phyloP scores from a whole-genome alignment of 2,329 filamentous ascomycete species.

The Moelleriella libera region DNA sequence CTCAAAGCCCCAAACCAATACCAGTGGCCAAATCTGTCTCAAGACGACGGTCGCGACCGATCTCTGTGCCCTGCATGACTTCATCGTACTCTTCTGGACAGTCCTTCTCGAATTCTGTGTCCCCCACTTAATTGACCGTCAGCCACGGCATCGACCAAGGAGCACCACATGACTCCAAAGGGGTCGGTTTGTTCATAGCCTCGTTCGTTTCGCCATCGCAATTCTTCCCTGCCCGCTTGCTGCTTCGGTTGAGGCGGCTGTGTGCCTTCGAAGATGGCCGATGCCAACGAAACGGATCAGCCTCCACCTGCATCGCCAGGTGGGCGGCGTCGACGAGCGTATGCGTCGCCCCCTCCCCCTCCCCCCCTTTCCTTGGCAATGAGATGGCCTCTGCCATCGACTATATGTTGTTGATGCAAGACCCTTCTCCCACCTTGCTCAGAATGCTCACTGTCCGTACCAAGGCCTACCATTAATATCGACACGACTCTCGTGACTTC shows the following conservation, averaged over 20 bases:
- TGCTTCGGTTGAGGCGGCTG: constrained; percentile 7
- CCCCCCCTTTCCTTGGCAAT: background rate
- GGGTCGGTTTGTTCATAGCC: constrained; percentile 3
- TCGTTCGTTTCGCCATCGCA: background rate
- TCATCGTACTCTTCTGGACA: background rate
- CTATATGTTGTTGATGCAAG: background rate
- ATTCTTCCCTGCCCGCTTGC: constrained; percentile 2
- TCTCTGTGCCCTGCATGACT: background rate
- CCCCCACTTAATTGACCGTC: background rate
- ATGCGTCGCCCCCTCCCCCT: constrained; percentile 9
- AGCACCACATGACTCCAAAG: constrained; percentile 1
- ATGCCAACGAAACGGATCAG: constrained; percentile 8
- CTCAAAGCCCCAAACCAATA: too few species aligned
- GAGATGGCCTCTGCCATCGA: background rate
- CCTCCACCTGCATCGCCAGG: constrained; percentile 6
- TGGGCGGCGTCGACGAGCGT: constrained; percentile 21
- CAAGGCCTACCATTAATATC: constrained; percentile 39
- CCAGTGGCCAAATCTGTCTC: too few species aligned
- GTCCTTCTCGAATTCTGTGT: background rate
- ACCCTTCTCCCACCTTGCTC: background rate
- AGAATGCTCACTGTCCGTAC: background rate
- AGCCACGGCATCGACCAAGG: background rate
- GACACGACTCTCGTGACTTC: constrained; percentile 30
- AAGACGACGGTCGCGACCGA: background rate
- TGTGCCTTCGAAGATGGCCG: constrained; percentile 9